Evolutionary conservation across 1,284 basidiomycete genomes (phyloP).

Genomic region (Moniliophthora roreri): DNA sequence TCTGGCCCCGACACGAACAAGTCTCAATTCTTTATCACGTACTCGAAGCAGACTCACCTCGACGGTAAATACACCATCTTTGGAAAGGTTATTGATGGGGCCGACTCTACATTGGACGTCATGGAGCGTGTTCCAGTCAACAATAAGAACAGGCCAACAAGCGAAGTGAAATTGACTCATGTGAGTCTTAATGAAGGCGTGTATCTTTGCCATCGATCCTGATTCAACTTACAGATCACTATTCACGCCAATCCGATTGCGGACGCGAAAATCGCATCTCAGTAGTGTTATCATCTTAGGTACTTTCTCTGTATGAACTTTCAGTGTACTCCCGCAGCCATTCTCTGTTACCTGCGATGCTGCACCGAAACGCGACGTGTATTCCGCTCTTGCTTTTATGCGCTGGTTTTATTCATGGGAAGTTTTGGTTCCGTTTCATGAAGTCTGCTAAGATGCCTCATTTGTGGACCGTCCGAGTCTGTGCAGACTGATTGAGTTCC

Average conservation of each 20-base stretch:
- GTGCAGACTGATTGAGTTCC: no score
- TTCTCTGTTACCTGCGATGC: no score
- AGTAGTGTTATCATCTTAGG: no score
- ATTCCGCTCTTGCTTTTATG: no score
- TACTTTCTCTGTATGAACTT: background rate
- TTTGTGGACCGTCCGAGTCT: no score
- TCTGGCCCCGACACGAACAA: constrained; percentile 93
- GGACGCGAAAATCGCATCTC: constrained; percentile 52
- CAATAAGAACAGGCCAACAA: constrained; percentile 85
- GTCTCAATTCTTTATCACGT: constrained; percentile 94
- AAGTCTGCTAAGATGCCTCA: no score
- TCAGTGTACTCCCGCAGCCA: no score
- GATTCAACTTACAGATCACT: constrained; percentile 59
- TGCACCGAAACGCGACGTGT: no score
- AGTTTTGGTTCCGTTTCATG: no score
- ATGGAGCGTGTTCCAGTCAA: constrained; percentile 92
- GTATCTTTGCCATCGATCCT: constrained; percentile 3
- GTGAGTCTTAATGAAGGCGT: constrained; percentile 50
- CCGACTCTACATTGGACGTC: constrained; percentile 83
- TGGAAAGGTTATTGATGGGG: constrained; percentile 93
- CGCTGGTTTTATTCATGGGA: no score
- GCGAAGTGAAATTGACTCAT: constrained; percentile 79
- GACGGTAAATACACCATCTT: constrained; percentile 96
- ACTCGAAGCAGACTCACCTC: constrained; percentile 88
- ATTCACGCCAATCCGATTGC: constrained; percentile 96